Percentiles rank a stretch among this genome's conserved stretches.
phyloP scores from a whole-genome alignment of 208 protist species.

The Strigomonas galati region DNA sequence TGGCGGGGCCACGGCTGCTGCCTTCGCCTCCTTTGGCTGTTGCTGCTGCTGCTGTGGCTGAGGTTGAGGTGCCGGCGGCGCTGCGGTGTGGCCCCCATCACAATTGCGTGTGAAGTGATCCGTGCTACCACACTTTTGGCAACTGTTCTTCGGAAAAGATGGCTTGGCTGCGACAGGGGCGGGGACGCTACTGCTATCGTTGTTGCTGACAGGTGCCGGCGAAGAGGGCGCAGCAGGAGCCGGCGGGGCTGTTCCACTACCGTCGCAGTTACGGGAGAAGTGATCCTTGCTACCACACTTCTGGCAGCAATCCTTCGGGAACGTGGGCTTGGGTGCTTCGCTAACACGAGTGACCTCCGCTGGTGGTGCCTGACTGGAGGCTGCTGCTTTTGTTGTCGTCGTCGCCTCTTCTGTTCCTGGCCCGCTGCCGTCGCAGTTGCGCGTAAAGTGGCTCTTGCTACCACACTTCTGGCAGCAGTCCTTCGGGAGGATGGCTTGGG shows the following conservation, averaged over 20 bases:
- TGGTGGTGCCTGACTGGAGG: not conserved
- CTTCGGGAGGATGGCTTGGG: not conserved
- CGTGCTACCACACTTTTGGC: slow-evolving; percentile 36
- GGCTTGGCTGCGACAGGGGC: not conserved
- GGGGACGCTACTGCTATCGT: not conserved
- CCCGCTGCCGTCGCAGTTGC: slow-evolving; percentile 25
- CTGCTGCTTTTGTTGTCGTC: not conserved
- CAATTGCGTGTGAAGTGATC: slow-evolving; percentile 45
- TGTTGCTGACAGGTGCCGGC: too few species aligned
- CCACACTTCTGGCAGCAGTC: slow-evolving; percentile 29
- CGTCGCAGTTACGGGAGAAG: not conserved
- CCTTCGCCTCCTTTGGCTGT: not conserved
- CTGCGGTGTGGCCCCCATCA: too few species aligned
- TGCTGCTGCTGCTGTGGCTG: too few species aligned
- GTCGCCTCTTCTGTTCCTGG: not conserved
- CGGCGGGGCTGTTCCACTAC: too few species aligned
- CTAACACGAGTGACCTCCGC: too few species aligned
- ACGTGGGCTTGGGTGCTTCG: too few species aligned
- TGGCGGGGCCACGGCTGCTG: slow-evolving; percentile 25
- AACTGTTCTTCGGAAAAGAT: slow-evolving; percentile 30
- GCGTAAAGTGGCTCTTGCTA: slow-evolving; percentile 24
- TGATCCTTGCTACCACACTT: slow-evolving; percentile 1
- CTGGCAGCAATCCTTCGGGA: slow-evolving; percentile 40
- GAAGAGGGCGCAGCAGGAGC: too few species aligned
- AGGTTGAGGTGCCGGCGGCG: too few species aligned